phyloP scores from a whole-genome alignment of 1,284 basidiomycete species.

The Ustanciosporium gigantosporum region DNA sequence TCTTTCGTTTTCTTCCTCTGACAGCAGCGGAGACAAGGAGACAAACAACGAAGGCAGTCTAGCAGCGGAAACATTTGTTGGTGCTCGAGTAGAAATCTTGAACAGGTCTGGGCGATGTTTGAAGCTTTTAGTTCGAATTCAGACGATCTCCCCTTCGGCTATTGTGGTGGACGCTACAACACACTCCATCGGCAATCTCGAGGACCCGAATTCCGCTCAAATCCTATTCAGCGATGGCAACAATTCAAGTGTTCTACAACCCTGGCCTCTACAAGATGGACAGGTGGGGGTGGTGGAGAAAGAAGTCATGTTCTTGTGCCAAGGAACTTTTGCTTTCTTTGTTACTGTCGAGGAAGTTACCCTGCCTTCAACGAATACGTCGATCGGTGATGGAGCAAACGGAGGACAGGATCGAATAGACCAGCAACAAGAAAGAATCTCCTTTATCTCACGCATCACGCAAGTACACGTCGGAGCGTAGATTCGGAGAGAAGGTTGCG shows the following conservation, averaged over 20 bases:
- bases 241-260: background rate
- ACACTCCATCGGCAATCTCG: background rate
- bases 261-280: background rate
- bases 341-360: conserved; percentile 11
- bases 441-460: background rate
- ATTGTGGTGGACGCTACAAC: background rate
- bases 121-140: conserved; percentile 22
- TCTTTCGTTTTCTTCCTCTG: conserved; percentile 4
- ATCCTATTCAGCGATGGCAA: conserved; percentile 19
- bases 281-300: background rate
- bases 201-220: background rate
- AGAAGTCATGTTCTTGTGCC: conserved; percentile 13
- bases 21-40: background rate
- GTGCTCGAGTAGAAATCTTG: conserved; percentile 1
- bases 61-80: conserved; percentile 6
- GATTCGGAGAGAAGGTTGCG: too few species aligned
- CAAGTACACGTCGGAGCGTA: conserved; percentile 1
- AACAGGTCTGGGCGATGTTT: conserved; percentile 12
- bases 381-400: too few species aligned
- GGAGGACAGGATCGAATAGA: too few species aligned
- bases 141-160: conserved; percentile 6
- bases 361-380: too few species aligned
- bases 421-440: background rate
- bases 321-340: conserved; percentile 16
- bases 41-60: background rate